These are phyloP conservation scores for Cyclocybe cylindracea DNA, from an alignment of 768 basidiomycete species.

Conservation along the genomic window DNA sequence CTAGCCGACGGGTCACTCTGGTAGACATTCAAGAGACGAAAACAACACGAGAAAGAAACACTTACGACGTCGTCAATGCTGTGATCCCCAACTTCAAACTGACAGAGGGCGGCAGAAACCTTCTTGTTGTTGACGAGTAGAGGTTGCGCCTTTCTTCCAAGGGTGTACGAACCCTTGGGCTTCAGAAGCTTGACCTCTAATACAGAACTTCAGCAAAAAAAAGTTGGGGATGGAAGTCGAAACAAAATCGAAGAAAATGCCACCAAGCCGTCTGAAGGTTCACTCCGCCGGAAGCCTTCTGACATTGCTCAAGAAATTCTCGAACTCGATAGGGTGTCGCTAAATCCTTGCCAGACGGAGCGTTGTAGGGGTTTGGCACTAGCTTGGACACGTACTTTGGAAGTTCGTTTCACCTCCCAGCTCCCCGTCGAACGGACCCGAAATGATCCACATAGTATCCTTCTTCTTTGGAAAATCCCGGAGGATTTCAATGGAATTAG, in stretches of 20 bases:
- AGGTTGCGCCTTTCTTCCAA: slow-evolving; percentile 59
- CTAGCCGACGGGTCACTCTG: slow-evolving; percentile 51
- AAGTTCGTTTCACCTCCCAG: slow-evolving; percentile 8
- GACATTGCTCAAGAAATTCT: no score
- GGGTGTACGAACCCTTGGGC: slow-evolving; percentile 48
- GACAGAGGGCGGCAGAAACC: slow-evolving; percentile 63
- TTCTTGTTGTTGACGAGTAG: slow-evolving; percentile 60
- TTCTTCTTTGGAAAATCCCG: no score
- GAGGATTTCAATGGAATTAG: not conserved
- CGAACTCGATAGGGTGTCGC: no score
- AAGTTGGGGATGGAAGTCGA: not conserved
- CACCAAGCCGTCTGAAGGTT: no score
- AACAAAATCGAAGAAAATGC: not conserved
- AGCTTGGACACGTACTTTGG: slow-evolving; percentile 13
- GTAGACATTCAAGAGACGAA: not conserved
- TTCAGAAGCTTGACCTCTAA: slow-evolving; percentile 59
- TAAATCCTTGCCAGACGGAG: no score
- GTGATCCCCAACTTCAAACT: slow-evolving; percentile 56
- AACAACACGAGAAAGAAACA: slow-evolving; percentile 9
- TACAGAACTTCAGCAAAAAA: not conserved
- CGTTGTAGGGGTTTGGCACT: no score
- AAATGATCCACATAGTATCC: slow-evolving; percentile 15
- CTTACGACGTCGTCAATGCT: slow-evolving; percentile 57
- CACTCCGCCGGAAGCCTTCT: no score
- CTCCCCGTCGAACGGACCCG: slow-evolving; percentile 19